Base-by-base conservation (phyloP, 495 filamentous ascomycete genomes). In the Astrothelium macrocarpum region DNA sequence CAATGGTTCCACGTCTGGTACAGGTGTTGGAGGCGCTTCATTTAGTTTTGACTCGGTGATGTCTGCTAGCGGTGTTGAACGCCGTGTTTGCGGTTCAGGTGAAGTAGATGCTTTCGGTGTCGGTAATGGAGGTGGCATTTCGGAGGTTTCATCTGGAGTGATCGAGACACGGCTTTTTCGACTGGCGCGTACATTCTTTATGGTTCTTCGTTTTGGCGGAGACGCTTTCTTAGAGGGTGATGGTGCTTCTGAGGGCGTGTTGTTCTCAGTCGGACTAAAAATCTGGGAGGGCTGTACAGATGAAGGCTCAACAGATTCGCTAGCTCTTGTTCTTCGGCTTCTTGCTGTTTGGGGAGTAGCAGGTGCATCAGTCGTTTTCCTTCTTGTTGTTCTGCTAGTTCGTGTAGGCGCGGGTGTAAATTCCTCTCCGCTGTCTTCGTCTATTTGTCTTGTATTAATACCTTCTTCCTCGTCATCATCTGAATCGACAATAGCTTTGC, bases 31-130 rank as follows among this genome's bases (percentile, higher is more conserved):
- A n/a, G 79, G 77, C 59, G 75, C 72, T 69, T 82, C 79, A 70
- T 92, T 94, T 61, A 90, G 72, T 16, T 80, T 80, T n/a, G 84
- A 78, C 32, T 81, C 78, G 25, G 90, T 95, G 66, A 92, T 90
- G 72, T 95, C 91, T 68, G 85, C 81, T 29, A 95, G 80, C 2
- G 90, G 89, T 16, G 83, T 84, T 34, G 78, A 82, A 32, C 83
- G 84, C 58, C 68, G 58, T 16, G 79, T 77, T 61, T 72, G 77
- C 34, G 82, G 77, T 72, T 84, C 82, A 70, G 85, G 83, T 71
- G 75, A 78, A 10, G 56, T 63, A 1, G 77, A 73, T 9, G 74
- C 68, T 34, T 76, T 49, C 28, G 75, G 77, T 18, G 85, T 86
- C 65, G 79, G 82, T 66, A 85, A 73, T 73, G 77, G 76, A 69